Base-by-base conservation (phyloP, 345 rosid genomes). In the Garcia nutans region DNA sequence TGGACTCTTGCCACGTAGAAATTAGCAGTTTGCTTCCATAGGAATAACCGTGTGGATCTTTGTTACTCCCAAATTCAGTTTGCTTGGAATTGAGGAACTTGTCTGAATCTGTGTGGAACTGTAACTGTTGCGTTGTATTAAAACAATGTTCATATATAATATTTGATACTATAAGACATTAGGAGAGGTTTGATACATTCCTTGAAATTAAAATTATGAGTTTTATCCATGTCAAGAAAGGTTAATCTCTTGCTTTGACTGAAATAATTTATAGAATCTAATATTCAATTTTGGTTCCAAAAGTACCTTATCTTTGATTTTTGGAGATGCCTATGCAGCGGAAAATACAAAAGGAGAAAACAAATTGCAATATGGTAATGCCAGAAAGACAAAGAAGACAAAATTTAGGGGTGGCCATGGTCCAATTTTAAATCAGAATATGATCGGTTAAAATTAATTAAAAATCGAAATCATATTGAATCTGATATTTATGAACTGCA, bases 21-120 rank as follows among this genome's bases (percentile, higher is more conserved):
- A 64, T 8, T 64, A 19, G 37, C 26, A 24, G 16, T 60, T 60
- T 59, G 63, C 63, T 23, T 59, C 0, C 8, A 8, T 57, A 22
- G 63, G 41, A 22, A 65, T 54, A 24, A 28, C 70, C 68, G 37
- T 13, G 15, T 47, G 50, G 23, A 9, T 17, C n/a, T 41, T 65
- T 41, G 55, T 26, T 1, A 23, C 41, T 20, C 68, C 59, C 57
- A 8, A 22, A 17, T 31, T 10, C 20, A 10, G 28, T 13, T 65
- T 20, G 70, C 71, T n/a, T 64, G 56, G 41, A 61, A 69, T 4
- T 28, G 2, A 28, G 58, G 75, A 59, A 59, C 24, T 6, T 73
- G 68, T 47, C 17, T 45, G 15, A 45, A 58, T 3, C 55, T 11
- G 24, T 13, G 23, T 24, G 67, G 41, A 59, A 13, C 20, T 5